Base-by-base conservation (phyloP, 805 yeast species). In the Hanseniaspora taiwanica region DNA sequence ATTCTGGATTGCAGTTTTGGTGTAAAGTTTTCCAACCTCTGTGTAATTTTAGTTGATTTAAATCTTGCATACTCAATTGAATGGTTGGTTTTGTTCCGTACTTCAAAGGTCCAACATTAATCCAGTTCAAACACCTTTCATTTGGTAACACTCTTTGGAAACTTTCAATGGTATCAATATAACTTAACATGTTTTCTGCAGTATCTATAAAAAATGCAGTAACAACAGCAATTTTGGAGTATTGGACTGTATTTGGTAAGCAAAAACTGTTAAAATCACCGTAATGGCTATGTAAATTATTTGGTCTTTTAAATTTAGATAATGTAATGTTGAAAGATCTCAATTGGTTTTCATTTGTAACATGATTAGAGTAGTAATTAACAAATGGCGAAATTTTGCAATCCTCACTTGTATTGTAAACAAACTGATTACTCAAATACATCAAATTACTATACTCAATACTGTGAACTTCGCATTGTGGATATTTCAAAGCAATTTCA, bases 81-180 rank as follows among this genome's bases (percentile, higher is more conserved):
- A 78, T 74, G 54, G 71, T 66, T 37, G 95, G 77, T 40, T 86
- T 81, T 2, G 85, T 75, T 1, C 96, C 96, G 65, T 91, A 89
- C 56, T 87, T 81, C 45, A 91, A 65, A 0, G 98, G 98, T 0
- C 98, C 98, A 12, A 77, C 67, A 54, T 91, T 89, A 46, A 89
- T 74, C 97, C 97, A 89, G 13, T 62, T 63, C 17, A 37, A 38
- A 27, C 50, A 38, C 7, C 62, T 64, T 7, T 52, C 51, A 9
- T 66, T 59, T 5, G 33, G 10, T 10, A 29, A 13, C 18, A 8
- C 17, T 23, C 36, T 37, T 18, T 41, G 38, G 27, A 78, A 50
- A 9, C 56, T 50, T 42, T 71, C 70, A 27, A 89, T 76, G 1
- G 79, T 60, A 40, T 79, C 80, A 40, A 89, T 58, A 56, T 87